Base-by-base conservation (phyloP, 805 yeast genomes). In the Metschnikowia borealis region DNA sequence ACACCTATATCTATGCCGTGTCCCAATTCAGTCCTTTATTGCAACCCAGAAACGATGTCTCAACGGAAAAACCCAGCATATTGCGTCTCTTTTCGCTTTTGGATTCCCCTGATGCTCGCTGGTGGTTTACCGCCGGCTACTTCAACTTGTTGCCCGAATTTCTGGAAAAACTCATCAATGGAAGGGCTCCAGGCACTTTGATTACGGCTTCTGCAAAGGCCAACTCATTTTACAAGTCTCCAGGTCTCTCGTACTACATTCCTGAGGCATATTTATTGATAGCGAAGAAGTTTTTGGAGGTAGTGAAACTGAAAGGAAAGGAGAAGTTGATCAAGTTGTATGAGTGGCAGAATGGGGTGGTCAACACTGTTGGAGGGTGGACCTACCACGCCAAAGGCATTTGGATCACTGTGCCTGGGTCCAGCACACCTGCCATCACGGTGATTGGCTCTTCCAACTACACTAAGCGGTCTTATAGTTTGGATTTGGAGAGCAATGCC, bases 381-480 rank as follows among this genome's bases (percentile, higher is more conserved):
- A 88, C 97, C 0, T 94, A 94, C 66, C 99, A 94, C 63, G 98
- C 99, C 13, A 94, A 94, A 64, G 99, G 99, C 1, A 70, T 92
- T 4, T 94, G 98, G 98, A 69, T 88, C 0, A 74, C 80, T 7
- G 71, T 74, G 11, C 86, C 89, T 0, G 74, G 69, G 2, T 85
- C 82, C 42, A 54, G 58, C 0, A 61, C 63, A 11, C 97, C 97
- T 1, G 76, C 85, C 17, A 69, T 89, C 11, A 88, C 97, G 0
- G 81, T 91, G 6, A 77, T 94, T 45, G 99, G 99, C 0, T 88
- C 96, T 0, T 89, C 97, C 0, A 94, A 94, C 65, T 94, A 90
- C 66, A 94, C 99, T 0, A 81, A 85, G 54, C 76, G 99, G 53
- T 91, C 97, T 0, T 92, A 92, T 62, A 77, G 85, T 2, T 79